Percentiles rank a stretch among this genome's conserved stretches.
Conservation (phyloP, 371 early-diverging fungal species). For the Mortierella sp. region DNA sequence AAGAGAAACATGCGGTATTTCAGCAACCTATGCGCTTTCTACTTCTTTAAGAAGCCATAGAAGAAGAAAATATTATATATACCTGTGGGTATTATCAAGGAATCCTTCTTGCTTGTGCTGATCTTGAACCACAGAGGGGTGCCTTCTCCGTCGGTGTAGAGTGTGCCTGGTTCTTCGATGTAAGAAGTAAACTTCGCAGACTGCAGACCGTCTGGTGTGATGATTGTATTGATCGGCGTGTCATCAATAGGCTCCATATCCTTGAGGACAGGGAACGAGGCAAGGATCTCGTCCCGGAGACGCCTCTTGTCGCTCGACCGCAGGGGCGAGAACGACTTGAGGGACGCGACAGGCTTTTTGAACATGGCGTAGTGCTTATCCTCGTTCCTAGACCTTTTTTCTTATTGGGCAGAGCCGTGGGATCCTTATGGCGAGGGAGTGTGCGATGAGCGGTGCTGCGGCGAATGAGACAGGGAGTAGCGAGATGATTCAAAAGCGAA, state of each 20-base stretch:
- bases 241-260: constrained; percentile 35
- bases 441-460: too few relatives aligned
- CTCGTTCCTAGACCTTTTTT: too few relatives aligned
- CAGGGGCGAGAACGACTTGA: constrained; percentile 70
- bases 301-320: constrained; percentile 70
- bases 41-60: too few relatives aligned
- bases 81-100: constrained; percentile 45
- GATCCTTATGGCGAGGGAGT: not conserved
- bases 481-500: too few relatives aligned
- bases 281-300: constrained; percentile 67
- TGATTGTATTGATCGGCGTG: constrained; percentile 38
- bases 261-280: constrained; percentile 60
- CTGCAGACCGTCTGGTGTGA: constrained; percentile 67
- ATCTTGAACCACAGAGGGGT: constrained; percentile 73
- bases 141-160: constrained; percentile 64
- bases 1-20: not conserved
- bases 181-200: constrained; percentile 73
- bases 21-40: too few relatives aligned
- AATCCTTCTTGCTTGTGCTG: constrained; percentile 47
- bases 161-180: constrained; percentile 66
- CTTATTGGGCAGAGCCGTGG: not conserved
- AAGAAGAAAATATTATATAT: not conserved
- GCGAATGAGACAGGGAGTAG: too few relatives aligned
- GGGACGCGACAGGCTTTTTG: constrained; percentile 66
- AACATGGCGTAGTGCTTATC: constrained; percentile 59